Percentiles rank a stretch among this genome's conserved stretches.
Evolutionary conservation across 1,284 basidiomycete species (phyloP).

Genomic region (Cyathus olla): DNA sequence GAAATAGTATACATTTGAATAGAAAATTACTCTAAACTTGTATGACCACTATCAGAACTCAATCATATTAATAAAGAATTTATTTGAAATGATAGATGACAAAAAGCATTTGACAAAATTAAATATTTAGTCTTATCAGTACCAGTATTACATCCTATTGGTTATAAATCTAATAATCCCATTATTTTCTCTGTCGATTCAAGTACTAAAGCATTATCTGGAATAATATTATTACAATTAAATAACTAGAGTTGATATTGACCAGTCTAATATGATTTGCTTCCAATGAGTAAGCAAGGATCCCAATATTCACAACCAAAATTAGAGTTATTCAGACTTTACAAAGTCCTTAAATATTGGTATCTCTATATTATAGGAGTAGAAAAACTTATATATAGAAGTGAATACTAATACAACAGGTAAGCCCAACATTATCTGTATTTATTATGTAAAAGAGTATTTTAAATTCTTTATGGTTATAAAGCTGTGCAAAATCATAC

Average conservation of each 20-base stretch:
- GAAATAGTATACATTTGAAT: constrained; percentile 32
- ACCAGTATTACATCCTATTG: constrained; percentile 37
- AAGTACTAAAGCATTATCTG: constrained; percentile 43
- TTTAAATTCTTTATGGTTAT: too few species aligned
- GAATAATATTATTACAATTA: constrained; percentile 27
- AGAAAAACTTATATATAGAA: constrained; percentile 45
- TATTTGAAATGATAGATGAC: constrained; percentile 26
- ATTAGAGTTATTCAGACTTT: constrained; percentile 52
- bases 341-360: constrained; percentile 33
- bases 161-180: constrained; percentile 26
- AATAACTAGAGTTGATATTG: constrained; percentile 13
- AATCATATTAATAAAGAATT: constrained; percentile 33
- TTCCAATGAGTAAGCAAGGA: constrained; percentile 48
- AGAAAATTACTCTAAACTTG: constrained; percentile 17
- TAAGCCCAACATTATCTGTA: too few species aligned
- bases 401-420: too few species aligned
- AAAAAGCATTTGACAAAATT: constrained; percentile 36
- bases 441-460: too few species aligned
- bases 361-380: constrained; percentile 44
- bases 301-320: constrained; percentile 52
- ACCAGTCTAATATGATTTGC: constrained; percentile 42
- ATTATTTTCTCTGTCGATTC: constrained; percentile 46
- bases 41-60: constrained; percentile 34
- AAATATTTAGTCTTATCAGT: constrained; percentile 32
- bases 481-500: too few species aligned